Base-by-base conservation (phyloP, 2,329 filamentous ascomycete genomes). In the Colletotrichum echinochloae region DNA sequence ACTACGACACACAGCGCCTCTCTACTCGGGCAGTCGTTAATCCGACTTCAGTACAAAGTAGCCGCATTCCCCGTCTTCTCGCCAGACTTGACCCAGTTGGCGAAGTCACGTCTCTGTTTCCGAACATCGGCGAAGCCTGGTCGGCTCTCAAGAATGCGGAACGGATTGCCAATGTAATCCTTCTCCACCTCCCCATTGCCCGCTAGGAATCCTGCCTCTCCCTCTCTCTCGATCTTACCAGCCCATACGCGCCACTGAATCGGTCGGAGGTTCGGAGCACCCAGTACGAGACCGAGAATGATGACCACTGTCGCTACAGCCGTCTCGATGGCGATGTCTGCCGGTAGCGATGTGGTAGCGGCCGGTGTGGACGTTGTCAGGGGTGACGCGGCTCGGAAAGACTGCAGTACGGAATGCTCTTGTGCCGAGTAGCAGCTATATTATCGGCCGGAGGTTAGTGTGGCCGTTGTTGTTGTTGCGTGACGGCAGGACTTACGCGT, bases 401-500 rank as follows among this genome's bases (percentile, higher is more conserved):
- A 88, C 75, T 91, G 89, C 60, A 97, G 88, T 28, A 90, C 86
- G 8, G 94, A 92, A 83, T 97, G 93, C 83, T 99, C 96, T 81
- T 97, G 93, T 56, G 95, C 94, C 61, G 96, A 99, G 83, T 98
- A 99, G 83, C 95, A 97, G 73, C 96, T 99, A 77, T 70, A 49
- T 60, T 37, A 48, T 57, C 20, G 55, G 46, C 28, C 54, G 12
- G 52, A 44, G 46, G 52, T 63, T 37, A 41, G 30, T 39, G 56
- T 20, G 56, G 4, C 52, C 61, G 35, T 18, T 60, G 35, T 16
- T 26, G 44, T 6, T 16, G 6, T 26, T 28, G 37, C 26, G 48
- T 30, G 6, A 30, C 46, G 49, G 44, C 46, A 39, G 57, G 48
- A 80, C 93, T 81, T 90, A 98, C 95, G 95, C 93, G 82, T 98